These are phyloP conservation scores for Trypanosoma mega DNA, from an alignment of 208 protist species.

Conservation along the genomic window DNA sequence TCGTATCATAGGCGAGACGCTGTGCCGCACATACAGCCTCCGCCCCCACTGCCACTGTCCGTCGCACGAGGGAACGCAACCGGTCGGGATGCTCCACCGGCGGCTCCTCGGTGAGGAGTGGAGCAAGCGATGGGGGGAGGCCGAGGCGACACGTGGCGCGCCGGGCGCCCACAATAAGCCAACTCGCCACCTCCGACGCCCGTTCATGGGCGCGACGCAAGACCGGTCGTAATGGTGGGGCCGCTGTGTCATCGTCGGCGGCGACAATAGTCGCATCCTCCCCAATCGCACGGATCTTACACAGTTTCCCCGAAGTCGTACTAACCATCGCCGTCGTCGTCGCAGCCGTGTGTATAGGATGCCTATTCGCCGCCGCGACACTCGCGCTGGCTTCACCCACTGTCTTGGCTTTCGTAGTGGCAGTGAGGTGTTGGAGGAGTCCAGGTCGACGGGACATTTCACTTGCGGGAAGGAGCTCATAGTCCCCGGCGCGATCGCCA, in stretches of 20 bases:
- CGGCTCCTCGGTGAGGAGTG: constrained; percentile 71
- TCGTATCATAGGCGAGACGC: constrained; percentile 29
- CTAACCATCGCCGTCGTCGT: too few species aligned
- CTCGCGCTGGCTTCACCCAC: background rate
- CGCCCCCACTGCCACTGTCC: constrained; percentile 14
- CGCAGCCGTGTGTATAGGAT: background rate
- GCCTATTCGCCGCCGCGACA: background rate
- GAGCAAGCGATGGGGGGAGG: constrained; percentile 59
- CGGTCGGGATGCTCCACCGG: constrained; percentile 62
- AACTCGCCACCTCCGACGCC: constrained; percentile 39
- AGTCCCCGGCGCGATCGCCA: constrained; percentile 74
- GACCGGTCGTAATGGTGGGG: constrained; percentile 45
- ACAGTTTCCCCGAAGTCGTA: too few species aligned
- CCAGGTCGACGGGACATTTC: constrained; percentile 36
- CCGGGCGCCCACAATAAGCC: constrained; percentile 57
- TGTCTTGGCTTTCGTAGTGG: background rate
- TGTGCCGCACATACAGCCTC: constrained; percentile 18
- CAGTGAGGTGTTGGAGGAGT: background rate
- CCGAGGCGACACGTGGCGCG: constrained; percentile 36
- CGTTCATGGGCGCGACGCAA: constrained; percentile 55
- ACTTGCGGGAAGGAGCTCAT: constrained; percentile 45
- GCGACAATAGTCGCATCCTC: constrained; percentile 2
- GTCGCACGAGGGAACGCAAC: constrained; percentile 13
- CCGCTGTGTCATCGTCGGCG: background rate
- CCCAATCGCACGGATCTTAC: too few species aligned